These are phyloP conservation scores for Pseudocercospora macadamiae DNA, from an alignment of 2,329 filamentous ascomycete species.

Conservation along the genomic window DNA sequence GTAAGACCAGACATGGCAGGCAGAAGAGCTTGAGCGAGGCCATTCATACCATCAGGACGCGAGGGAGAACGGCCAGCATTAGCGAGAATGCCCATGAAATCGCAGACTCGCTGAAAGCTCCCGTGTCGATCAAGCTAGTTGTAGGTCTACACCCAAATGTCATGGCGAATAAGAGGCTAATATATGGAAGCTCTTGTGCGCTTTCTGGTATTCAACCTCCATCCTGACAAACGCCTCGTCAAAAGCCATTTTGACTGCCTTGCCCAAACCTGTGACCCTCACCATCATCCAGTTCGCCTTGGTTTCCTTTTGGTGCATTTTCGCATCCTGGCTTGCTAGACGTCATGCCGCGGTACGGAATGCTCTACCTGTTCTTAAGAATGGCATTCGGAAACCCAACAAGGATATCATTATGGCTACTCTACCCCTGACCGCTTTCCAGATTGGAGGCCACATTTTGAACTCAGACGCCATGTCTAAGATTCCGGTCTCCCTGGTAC, in stretches of 20 bases:
- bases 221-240: constrained; percentile 97
- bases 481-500: constrained; percentile 94
- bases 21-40: constrained; percentile 91
- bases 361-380: constrained; percentile 75
- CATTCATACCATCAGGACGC: constrained; percentile 77
- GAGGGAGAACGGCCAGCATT: constrained; percentile 72
- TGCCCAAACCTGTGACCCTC: constrained; percentile 86
- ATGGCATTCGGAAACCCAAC: constrained; percentile 80
- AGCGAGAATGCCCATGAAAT: constrained; percentile 93
- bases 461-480: constrained; percentile 92
- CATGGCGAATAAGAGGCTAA: constrained; percentile 31
- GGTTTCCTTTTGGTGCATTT: constrained; percentile 83
- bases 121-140: constrained; percentile 83
- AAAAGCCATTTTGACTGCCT: constrained; percentile 91
- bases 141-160: constrained; percentile 54
- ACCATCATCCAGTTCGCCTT: constrained; percentile 93
- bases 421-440: constrained; percentile 88
- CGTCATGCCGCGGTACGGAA: constrained; percentile 71
- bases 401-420: constrained; percentile 83
- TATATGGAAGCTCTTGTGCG: constrained; percentile 70
- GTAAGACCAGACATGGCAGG: constrained; percentile 60
- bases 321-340: constrained; percentile 75
- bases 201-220: constrained; percentile 93
- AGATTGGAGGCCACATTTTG: constrained; percentile 89
- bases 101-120: constrained; percentile 85